Evolutionary conservation across 805 yeast species (phyloP).

Genomic region (Candida broadrunensis): DNA sequence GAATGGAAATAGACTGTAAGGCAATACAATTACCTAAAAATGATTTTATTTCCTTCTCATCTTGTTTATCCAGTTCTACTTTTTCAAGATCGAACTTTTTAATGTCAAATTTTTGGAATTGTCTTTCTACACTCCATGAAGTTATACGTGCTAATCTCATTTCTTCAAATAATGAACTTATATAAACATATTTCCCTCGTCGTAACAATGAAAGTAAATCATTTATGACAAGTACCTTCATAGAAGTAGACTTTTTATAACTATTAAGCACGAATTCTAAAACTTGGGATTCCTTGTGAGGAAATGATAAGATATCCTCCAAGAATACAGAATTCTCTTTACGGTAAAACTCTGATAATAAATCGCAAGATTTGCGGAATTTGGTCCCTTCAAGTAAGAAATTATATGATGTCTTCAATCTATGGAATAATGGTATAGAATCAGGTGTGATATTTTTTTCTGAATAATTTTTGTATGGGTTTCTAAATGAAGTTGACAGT

Average conservation of each 20-base stretch:
- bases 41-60: not conserved
- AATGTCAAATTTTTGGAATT: no score
- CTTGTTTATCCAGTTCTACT: not conserved
- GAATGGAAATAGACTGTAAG: not conserved
- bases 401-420: not conserved
- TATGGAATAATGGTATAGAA: not conserved
- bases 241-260: conserved; percentile 14
- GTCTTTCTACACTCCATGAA: not conserved
- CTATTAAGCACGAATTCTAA: conserved; percentile 11
- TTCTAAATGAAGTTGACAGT: conserved; percentile 5
- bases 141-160: conserved; percentile 2
- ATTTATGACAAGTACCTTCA: conserved; percentile 15
- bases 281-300: conserved; percentile 14
- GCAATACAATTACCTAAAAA: not conserved
- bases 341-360: conserved; percentile 7
- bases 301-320: conserved; percentile 17
- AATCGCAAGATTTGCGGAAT: not conserved
- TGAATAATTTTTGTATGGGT: conserved; percentile 12
- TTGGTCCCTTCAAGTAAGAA: not conserved
- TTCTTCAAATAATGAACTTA: conserved; percentile 5
- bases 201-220: conserved; percentile 12
- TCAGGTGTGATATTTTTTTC: not conserved
- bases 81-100: not conserved
- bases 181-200: conserved; percentile 6
- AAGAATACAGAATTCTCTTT: conserved; percentile 8